These are phyloP conservation scores for Linnemannia hyalina DNA, from an alignment of 192 early-diverging fungal genomes.

Conservation along the genomic window DNA sequence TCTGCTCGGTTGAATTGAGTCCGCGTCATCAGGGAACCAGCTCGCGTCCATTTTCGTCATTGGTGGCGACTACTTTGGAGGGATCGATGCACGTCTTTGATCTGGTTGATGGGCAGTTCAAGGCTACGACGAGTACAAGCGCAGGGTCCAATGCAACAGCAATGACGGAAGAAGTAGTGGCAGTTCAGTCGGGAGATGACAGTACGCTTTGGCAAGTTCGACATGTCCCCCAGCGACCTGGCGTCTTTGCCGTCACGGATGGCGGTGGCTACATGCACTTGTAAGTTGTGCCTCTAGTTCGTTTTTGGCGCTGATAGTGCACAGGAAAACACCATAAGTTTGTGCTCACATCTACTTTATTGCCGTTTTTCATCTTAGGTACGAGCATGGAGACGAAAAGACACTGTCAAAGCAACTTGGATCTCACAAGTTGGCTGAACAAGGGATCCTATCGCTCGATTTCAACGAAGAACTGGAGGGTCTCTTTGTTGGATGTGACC, in stretches of 20 bases:
- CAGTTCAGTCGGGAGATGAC: conserved; percentile 31
- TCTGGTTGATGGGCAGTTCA: conserved; percentile 7
- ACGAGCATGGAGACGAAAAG: conserved; percentile 21
- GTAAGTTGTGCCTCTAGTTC: conserved; percentile 10
- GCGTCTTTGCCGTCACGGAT: conserved; percentile 37
- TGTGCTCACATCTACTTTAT: not conserved
- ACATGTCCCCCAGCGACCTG: conserved; percentile 37
- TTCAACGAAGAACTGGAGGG: conserved; percentile 50
- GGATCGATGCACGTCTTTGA: conserved; percentile 29
- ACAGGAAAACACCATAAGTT: not conserved
- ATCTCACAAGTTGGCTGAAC: conserved; percentile 1
- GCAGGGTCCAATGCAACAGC: not conserved
- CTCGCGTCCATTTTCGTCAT: not conserved
- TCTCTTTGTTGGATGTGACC: conserved; percentile 37
- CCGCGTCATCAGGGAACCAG: not conserved
- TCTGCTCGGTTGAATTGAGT: conserved; percentile 39
- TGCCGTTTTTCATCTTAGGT: not conserved
- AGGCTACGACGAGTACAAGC: not conserved
- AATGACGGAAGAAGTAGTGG: conserved; percentile 4
- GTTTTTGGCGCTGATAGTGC: not conserved
- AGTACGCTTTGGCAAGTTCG: conserved; percentile 47
- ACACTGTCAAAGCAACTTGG: not conserved
- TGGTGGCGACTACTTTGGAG: conserved; percentile 34
- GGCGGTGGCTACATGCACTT: conserved; percentile 32
- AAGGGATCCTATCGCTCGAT: conserved; percentile 36